Evolutionary conservation across 768 basidiomycete genomes (phyloP).

Genomic region (Cystoderma amianthinum): DNA sequence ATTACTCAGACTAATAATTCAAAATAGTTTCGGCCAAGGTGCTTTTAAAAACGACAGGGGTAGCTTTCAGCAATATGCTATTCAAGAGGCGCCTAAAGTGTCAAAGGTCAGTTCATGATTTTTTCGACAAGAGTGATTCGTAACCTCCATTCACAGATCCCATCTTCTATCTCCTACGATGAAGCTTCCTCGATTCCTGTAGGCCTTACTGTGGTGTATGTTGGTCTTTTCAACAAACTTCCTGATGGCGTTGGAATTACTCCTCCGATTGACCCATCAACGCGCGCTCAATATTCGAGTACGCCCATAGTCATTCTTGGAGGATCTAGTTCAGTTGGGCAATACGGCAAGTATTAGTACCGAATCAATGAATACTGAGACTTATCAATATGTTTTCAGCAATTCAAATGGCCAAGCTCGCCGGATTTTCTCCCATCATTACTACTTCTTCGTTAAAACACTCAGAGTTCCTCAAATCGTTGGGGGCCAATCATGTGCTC

Average conservation of each 20-base stretch:
- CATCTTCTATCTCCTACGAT: constrained; percentile 37
- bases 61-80: constrained; percentile 33
- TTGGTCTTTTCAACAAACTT: constrained; percentile 35
- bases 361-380: background rate
- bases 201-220: constrained; percentile 38
- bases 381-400: constrained; percentile 15
- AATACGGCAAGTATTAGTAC: constrained; percentile 11
- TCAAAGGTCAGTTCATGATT: constrained; percentile 23
- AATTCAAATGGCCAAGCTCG: constrained; percentile 26
- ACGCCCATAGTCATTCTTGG: constrained; percentile 23
- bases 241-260: constrained; percentile 32
- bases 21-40: constrained; percentile 17
- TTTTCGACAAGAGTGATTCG: background rate
- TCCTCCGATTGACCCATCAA: constrained; percentile 25
- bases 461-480: constrained; percentile 18
- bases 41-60: constrained; percentile 22
- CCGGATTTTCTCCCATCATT: constrained; percentile 37
- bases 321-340: constrained; percentile 22
- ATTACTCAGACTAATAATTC: background rate
- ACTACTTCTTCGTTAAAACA: constrained; percentile 23
- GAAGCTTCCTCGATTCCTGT: constrained; percentile 42
- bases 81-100: constrained; percentile 24
- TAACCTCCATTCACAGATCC: constrained; percentile 28
- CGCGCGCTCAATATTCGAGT: constrained; percentile 31
- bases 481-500: constrained; percentile 34